Evolutionary conservation across 2,329 filamentous ascomycete genomes (phyloP).

Genomic region (Aspergillus sp.): DNA sequence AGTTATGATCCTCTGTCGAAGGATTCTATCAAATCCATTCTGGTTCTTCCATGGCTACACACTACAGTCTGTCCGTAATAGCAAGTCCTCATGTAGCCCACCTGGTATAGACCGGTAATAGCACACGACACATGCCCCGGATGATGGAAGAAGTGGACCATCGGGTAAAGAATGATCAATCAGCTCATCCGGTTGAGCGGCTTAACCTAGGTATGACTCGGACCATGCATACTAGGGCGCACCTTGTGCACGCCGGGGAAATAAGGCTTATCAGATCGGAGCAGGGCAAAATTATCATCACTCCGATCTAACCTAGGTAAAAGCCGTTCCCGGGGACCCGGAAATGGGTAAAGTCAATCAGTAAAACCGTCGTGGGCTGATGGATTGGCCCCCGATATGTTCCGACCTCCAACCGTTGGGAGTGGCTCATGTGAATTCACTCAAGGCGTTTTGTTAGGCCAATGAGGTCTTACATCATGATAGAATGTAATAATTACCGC

Average conservation of each 20-base stretch:
- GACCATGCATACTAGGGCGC: not conserved
- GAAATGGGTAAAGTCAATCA: conserved; percentile 1
- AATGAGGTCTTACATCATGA: not conserved
- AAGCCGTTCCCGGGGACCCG: not conserved
- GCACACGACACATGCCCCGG: not conserved
- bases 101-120: not conserved
- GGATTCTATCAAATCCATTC: not conserved
- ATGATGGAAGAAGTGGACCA: not conserved
- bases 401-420: not conserved
- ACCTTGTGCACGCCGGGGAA: not conserved
- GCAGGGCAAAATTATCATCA: not conserved
- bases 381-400: not conserved
- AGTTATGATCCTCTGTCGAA: not conserved
- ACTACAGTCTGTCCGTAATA: not conserved
- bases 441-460: not conserved
- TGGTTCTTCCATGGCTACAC: not conserved
- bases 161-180: not conserved
- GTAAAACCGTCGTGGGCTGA: not conserved
- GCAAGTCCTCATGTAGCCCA: not conserved
- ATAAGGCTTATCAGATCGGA: conserved; percentile 1
- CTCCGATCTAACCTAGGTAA: not conserved
- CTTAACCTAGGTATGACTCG: not conserved
- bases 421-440: not conserved
- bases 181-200: not conserved
- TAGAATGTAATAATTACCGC: not conserved